Evolutionary conservation across 1,284 basidiomycete species (phyloP), one percentile per base, ranked within the genome.

Genomic region (Ceraceosorus bombacis): DNA sequence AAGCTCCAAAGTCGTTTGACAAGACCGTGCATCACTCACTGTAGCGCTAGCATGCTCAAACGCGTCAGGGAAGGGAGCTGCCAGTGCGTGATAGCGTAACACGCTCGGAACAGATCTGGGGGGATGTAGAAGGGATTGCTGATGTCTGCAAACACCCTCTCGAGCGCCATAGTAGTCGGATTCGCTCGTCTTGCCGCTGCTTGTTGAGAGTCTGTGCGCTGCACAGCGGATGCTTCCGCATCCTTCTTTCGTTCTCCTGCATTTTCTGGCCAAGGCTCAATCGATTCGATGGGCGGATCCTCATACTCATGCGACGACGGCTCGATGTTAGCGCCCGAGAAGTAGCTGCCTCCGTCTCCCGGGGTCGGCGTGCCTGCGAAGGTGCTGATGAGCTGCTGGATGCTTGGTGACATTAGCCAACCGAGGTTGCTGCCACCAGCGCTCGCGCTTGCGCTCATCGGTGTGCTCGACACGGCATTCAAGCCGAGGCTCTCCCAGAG

Each of bases 121-220:
- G 69, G 69, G 48, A 72, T 61, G 61, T 60, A 72, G 53, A 72
- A 72, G 0, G 70, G 70, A 55, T 72, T 72, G 54, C 63, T 68
- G 53, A 41, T 36, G 53, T 72, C 70, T 7, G 59, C 53, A 51
- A 72, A 59, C 51, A 67, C 70, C 53, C 54, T 63, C 50, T 69
- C 69, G 17, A 72, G 57, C 7, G 69, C 60, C 6, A 58, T 15
- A 5, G 13, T 54, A 15, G 15, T 37, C 37, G 38, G 51, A 27
- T 3, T 27, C 27, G 27, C 27, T 27, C 27, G 27, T 27, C 27
- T 27, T n/a, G 51, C 17, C 15, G 15, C 15, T 2, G 43, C 15
- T 15, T 46, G 2, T 15, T 46, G 43, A 4, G 10, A 10, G 10
- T 4, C 10, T 15, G 43, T 15, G 15, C 36, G 49, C 13, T 27